These are phyloP conservation scores for Aspergillus chevalieri DNA, from an alignment of 2,329 filamentous ascomycete species.

Conservation along the genomic window DNA sequence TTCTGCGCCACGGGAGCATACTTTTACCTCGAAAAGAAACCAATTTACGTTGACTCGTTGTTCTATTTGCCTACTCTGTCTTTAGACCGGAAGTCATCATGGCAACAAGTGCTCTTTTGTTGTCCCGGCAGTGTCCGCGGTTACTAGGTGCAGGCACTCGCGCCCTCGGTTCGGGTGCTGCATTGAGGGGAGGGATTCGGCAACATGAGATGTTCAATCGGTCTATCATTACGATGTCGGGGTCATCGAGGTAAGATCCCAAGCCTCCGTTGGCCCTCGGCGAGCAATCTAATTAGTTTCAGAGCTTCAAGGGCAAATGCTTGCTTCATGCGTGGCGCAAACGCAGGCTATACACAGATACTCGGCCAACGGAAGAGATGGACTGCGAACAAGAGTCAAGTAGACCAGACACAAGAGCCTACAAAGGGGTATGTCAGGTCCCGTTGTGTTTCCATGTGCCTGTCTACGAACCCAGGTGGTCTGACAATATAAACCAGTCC, in stretches of 20 bases:
- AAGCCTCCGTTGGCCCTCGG: no score
- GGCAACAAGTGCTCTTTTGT: conserved; percentile 8
- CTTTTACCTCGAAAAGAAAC: background rate
- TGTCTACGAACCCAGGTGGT: background rate
- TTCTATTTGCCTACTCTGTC: background rate
- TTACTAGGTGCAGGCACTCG: background rate
- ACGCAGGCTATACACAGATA: background rate
- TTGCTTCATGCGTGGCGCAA: background rate
- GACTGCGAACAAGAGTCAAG: conserved; percentile 17
- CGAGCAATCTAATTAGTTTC: background rate
- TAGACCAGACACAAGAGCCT: conserved; percentile 9
- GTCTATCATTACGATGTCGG: background rate
- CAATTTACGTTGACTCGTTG: background rate
- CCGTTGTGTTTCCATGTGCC: background rate
- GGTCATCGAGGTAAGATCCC: background rate
- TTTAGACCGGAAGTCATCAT: conserved; percentile 4
- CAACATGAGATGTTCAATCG: background rate
- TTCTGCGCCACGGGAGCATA: background rate
- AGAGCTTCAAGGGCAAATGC: conserved; percentile 1
- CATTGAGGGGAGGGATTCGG: background rate
- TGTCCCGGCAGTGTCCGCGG: conserved; percentile 5
- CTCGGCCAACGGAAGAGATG: conserved; percentile 17
- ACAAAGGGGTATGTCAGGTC: conserved; percentile 12
- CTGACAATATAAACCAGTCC: conserved; percentile 13
- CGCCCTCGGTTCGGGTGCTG: background rate